Conservation (phyloP, 495 filamentous ascomycete genomes). For the Echria macrotheca region DNA sequence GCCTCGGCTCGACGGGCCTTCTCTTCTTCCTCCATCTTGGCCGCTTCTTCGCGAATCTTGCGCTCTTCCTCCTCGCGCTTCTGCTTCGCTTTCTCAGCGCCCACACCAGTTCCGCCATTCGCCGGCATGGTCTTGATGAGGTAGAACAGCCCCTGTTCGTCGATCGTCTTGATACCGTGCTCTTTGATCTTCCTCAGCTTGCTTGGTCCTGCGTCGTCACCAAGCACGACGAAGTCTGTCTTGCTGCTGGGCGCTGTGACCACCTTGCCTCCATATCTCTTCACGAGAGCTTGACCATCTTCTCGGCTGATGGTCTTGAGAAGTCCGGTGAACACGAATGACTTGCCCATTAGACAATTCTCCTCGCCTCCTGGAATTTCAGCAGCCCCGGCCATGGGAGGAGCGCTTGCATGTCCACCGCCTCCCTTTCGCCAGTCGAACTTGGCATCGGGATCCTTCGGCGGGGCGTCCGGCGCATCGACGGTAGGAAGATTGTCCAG, state of each 20-base stretch:
- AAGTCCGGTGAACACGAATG: constrained; percentile 95
- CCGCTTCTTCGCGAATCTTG: constrained; percentile 69
- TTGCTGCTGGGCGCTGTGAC: constrained; percentile 81
- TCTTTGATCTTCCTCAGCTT: constrained; percentile 85
- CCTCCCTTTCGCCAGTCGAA: constrained; percentile 58
- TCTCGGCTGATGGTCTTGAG: constrained; percentile 72
- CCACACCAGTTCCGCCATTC: constrained; percentile 78
- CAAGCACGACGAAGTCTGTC: constrained; percentile 89
- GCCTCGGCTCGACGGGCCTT: constrained; percentile 48
- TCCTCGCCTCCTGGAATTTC: constrained; percentile 80
- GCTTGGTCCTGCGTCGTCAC: constrained; percentile 83
- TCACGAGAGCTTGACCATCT: constrained; percentile 83
- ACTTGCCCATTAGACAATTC: constrained; percentile 87
- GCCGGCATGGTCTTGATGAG: constrained; percentile 80
- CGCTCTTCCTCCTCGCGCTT: constrained; percentile 78
- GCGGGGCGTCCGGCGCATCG: constrained; percentile 73
- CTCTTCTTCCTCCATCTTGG: constrained; percentile 70
- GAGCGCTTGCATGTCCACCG: constrained; percentile 54
- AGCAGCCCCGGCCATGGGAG: constrained; percentile 55
- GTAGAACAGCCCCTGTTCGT: constrained; percentile 86
- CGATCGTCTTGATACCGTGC: constrained; percentile 77
- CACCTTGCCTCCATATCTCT: constrained; percentile 88
- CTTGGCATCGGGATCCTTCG: constrained; percentile 57
- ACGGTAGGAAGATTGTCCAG: constrained; percentile 82
- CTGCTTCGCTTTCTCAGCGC: constrained; percentile 73